Evolutionary conservation across 352 stramenopile species (phyloP).

Genomic region (Pythium graminicola): DNA sequence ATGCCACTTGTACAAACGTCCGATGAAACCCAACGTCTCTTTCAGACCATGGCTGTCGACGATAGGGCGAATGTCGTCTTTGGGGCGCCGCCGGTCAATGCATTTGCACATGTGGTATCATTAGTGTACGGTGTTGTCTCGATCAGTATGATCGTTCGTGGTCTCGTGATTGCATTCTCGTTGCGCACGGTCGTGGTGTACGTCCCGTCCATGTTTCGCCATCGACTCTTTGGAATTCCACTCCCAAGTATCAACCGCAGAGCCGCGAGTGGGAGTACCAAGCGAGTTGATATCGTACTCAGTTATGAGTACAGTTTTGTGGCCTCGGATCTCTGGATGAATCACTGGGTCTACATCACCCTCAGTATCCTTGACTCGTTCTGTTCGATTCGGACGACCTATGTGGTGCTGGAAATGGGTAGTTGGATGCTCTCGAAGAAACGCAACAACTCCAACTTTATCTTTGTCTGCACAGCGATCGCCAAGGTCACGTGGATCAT

Average conservation of each 20-base stretch:
- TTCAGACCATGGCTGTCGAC: constrained; percentile 6
- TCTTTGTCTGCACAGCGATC: constrained; percentile 19
- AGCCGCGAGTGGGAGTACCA: not conserved
- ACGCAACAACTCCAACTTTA: constrained; percentile 20
- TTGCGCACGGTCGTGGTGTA: not conserved
- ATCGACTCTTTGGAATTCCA: constrained; percentile 1
- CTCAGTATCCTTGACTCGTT: constrained; percentile 19
- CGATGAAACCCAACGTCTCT: constrained; percentile 11
- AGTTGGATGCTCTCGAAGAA: constrained; percentile 21
- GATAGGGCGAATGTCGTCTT: constrained; percentile 10
- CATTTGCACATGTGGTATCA: constrained; percentile 10
- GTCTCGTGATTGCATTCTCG: constrained; percentile 16
- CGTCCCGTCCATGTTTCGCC: constrained; percentile 7
- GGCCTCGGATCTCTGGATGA: constrained; percentile 26
- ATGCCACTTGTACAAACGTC: not conserved
- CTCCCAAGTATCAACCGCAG: constrained; percentile 6
- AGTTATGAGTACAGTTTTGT: constrained; percentile 8
- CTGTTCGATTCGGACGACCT: constrained; percentile 8
- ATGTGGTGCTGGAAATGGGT: constrained; percentile 17
- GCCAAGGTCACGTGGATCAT: constrained; percentile 23
- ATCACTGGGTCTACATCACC: constrained; percentile 23
- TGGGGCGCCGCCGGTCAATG: constrained; percentile 5
- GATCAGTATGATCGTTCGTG: constrained; percentile 20
- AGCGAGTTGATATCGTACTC: not conserved
- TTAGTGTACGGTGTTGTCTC: constrained; percentile 22